A percentile compares a stretch with the other conserved stretches of the same genome.
Conservation (phyloP, 768 basidiomycete genomes). For the Cystobasidium onofrii region DNA sequence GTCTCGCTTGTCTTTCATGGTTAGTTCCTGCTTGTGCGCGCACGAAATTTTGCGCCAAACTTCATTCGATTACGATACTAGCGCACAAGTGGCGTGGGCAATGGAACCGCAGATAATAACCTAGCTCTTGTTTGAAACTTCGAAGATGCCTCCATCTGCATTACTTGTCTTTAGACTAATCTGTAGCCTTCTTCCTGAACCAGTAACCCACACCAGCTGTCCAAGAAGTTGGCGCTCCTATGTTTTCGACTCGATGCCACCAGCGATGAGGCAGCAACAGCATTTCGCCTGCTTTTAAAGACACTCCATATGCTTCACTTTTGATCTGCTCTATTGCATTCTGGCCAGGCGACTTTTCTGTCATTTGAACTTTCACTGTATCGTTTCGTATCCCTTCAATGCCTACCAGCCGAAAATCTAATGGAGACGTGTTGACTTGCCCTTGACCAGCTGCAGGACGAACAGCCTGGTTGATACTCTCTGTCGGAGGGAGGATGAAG, state of each 20-base stretch:
- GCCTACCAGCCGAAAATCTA: background rate
- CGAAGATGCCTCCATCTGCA: no score
- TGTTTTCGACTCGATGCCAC: slow-evolving; percentile 26
- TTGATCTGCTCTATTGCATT: background rate
- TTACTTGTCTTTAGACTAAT: background rate
- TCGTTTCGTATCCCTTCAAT: background rate
- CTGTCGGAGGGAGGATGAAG: slow-evolving; percentile 13
- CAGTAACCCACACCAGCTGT: background rate
- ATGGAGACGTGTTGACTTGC: slow-evolving; percentile 7
- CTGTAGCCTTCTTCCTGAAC: background rate
- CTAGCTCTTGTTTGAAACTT: background rate
- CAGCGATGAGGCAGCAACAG: slow-evolving; percentile 21
- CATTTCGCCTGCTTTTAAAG: slow-evolving; percentile 17
- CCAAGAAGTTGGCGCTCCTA: background rate
- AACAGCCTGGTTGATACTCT: background rate
- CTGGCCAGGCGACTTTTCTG: background rate
- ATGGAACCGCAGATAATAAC: no score
- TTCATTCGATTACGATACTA: no score
- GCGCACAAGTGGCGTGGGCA: no score
- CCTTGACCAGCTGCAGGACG: slow-evolving; percentile 1
- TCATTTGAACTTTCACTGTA: background rate
- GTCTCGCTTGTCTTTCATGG: no score
- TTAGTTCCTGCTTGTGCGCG: no score
- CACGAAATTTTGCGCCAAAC: no score
- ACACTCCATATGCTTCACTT: background rate